Conservation (phyloP, 495 filamentous ascomycete species). For the Trichocladium uniseriatum region DNA sequence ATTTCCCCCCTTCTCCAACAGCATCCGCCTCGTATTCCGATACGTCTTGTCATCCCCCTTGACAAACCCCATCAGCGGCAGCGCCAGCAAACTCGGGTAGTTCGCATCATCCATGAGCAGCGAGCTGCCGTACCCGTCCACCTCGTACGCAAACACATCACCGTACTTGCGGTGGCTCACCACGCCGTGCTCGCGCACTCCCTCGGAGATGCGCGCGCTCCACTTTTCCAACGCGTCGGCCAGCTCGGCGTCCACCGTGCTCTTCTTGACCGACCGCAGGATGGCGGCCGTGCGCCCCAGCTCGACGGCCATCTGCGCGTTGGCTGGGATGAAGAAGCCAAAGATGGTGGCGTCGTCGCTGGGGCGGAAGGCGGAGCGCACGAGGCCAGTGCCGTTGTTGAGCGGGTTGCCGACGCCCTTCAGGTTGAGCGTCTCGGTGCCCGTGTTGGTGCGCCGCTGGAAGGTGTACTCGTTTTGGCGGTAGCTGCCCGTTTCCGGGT, state of each 20-base stretch:
- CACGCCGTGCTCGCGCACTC: slow-evolving; percentile 82
- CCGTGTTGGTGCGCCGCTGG: slow-evolving; percentile 63
- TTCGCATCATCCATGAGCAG: slow-evolving; percentile 98
- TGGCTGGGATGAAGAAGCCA: slow-evolving; percentile 91
- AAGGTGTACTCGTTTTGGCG: slow-evolving; percentile 76
- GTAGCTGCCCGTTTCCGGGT: slow-evolving; percentile 51
- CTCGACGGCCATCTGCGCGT: slow-evolving; percentile 92
- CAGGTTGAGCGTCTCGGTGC: slow-evolving; percentile 85
- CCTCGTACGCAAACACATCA: slow-evolving; percentile 90
- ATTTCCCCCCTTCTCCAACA: slow-evolving; percentile 68
- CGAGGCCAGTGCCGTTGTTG: slow-evolving; percentile 70
- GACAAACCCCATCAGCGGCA: slow-evolving; percentile 83
- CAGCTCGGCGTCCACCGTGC: slow-evolving; percentile 35
- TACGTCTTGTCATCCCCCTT: slow-evolving; percentile 58
- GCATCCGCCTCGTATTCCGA: slow-evolving; percentile 85
- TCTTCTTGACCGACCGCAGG: slow-evolving; percentile 46
- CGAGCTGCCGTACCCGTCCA: slow-evolving; percentile 86
- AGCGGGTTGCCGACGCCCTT: slow-evolving; percentile 83
- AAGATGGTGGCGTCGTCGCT: slow-evolving; percentile 95
- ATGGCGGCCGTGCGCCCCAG: slow-evolving; percentile 66
- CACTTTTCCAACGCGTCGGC: slow-evolving; percentile 50
- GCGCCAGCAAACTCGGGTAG: slow-evolving; percentile 76
- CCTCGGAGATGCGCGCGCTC: slow-evolving; percentile 58
- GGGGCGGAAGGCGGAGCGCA: slow-evolving; percentile 90
- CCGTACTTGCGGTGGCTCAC: slow-evolving; percentile 77